Percentiles rank a stretch among this genome's conserved stretches.
Conservation (phyloP, 805 yeast species). For the Naumovozyma baii region DNA sequence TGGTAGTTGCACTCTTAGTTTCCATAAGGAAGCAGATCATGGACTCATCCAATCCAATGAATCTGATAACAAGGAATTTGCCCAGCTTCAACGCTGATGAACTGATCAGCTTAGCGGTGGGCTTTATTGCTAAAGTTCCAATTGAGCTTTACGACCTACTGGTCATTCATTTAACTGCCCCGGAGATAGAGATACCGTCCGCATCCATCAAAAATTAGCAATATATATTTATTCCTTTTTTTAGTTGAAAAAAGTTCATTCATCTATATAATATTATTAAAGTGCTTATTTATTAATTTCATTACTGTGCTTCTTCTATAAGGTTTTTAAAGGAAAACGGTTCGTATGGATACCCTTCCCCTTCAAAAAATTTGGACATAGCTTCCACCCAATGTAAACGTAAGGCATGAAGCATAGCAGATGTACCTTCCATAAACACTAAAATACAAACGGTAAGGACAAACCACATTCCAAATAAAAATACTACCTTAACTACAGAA, state of each 20-base stretch:
- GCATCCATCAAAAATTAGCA: neutral
- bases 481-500: slow-evolving; percentile 67
- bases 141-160: slow-evolving; percentile 40
- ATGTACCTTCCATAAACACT: slow-evolving; percentile 97
- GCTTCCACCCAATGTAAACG: slow-evolving; percentile 99
- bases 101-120: slow-evolving; percentile 66
- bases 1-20: slow-evolving; percentile 70
- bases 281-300: neutral
- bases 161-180: slow-evolving; percentile 25
- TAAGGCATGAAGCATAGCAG: slow-evolving; percentile 97
- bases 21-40: slow-evolving; percentile 57
- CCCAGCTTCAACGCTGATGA: slow-evolving; percentile 66
- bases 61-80: slow-evolving; percentile 51
- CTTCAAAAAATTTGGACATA: slow-evolving; percentile 95
- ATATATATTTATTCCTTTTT: no score
- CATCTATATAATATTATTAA: neutral
- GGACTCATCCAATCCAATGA: slow-evolving; percentile 55
- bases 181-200: slow-evolving; percentile 4
- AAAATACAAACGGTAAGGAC: slow-evolving; percentile 79
- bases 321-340: slow-evolving; percentile 63
- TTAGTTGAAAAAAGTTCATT: neutral
- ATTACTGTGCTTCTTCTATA: slow-evolving; percentile 4
- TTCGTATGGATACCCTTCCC: slow-evolving; percentile 84
- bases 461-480: slow-evolving; percentile 92
- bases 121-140: slow-evolving; percentile 70